Conservation (phyloP, 495 filamentous ascomycete genomes). For the Xeromyces bisporus region DNA sequence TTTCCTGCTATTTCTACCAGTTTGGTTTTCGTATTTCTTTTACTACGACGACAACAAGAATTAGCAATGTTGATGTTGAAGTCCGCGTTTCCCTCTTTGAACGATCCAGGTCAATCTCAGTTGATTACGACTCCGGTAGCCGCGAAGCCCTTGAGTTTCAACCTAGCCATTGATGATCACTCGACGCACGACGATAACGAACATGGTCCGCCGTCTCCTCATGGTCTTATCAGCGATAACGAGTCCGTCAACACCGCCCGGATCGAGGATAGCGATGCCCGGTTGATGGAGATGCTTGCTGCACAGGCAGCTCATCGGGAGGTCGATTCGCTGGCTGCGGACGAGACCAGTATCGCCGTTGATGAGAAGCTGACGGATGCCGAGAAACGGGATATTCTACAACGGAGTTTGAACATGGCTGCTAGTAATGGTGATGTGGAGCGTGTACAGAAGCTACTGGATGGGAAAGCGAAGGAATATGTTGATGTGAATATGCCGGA, state of each 20-base stretch:
- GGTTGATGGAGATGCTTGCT: slow-evolving; percentile 90
- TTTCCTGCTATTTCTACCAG: too few relatives aligned
- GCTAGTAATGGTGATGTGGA: slow-evolving; percentile 91
- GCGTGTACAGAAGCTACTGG: slow-evolving; percentile 57
- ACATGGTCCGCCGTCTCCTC: slow-evolving; percentile 17
- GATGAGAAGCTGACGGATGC: slow-evolving; percentile 56
- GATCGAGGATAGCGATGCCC: slow-evolving; percentile 65
- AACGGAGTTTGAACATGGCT: slow-evolving; percentile 84
- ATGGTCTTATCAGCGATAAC: slow-evolving; percentile 46
- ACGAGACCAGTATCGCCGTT: slow-evolving; percentile 61
- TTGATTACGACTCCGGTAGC: slow-evolving; percentile 74
- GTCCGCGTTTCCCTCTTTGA: too few relatives aligned
- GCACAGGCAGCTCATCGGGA: slow-evolving; percentile 72
- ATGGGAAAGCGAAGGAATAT: slow-evolving; percentile 55
- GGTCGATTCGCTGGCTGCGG: slow-evolving; percentile 49
- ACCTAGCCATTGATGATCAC: slow-evolving; percentile 62
- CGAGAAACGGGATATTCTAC: slow-evolving; percentile 66
- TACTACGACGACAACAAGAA: not conserved
- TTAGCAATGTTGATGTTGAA: not conserved
- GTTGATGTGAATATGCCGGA: slow-evolving; percentile 84
- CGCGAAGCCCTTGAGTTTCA: slow-evolving; percentile 70
- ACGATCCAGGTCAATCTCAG: slow-evolving; percentile 70
- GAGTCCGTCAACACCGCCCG: slow-evolving; percentile 41
- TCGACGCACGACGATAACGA: slow-evolving; percentile 27
- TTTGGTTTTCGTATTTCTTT: slow-evolving; percentile 9